These are phyloP conservation scores for Monilinia polystroma DNA, from an alignment of 2,329 filamentous ascomycete species.

Conservation along the genomic window DNA sequence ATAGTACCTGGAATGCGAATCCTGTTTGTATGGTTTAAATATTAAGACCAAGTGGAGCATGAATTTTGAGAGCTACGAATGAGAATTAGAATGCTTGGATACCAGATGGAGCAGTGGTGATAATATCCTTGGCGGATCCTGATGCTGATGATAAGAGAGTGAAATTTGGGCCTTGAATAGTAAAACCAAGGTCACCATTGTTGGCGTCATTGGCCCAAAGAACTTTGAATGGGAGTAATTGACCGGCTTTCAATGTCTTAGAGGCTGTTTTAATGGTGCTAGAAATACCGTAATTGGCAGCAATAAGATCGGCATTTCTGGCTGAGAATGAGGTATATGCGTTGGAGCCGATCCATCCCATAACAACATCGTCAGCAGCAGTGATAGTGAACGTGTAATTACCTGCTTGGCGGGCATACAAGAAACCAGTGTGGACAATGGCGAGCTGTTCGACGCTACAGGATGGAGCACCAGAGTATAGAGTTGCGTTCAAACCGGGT, in stretches of 20 bases:
- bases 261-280: neutral
- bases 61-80: neutral
- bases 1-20: no score
- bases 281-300: neutral
- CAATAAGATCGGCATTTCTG: neutral
- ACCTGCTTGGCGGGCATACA: conserved; percentile 3
- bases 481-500: neutral
- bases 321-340: neutral
- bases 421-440: conserved; percentile 2
- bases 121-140: neutral
- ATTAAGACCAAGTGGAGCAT: no score
- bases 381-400: neutral
- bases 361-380: neutral
- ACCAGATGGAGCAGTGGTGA: neutral
- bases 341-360: conserved; percentile 5
- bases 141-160: neutral
- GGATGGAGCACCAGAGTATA: conserved; percentile 6
- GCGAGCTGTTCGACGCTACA: conserved; percentile 4
- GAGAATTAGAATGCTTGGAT: neutral
- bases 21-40: no score
- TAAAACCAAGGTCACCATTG: neutral
- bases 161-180: neutral
- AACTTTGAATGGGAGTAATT: neutral
- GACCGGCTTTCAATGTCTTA: neutral
- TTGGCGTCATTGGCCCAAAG: neutral